These are phyloP conservation scores for Butyriboletus loyo DNA, from an alignment of 768 basidiomycete species.

Conservation along the genomic window DNA sequence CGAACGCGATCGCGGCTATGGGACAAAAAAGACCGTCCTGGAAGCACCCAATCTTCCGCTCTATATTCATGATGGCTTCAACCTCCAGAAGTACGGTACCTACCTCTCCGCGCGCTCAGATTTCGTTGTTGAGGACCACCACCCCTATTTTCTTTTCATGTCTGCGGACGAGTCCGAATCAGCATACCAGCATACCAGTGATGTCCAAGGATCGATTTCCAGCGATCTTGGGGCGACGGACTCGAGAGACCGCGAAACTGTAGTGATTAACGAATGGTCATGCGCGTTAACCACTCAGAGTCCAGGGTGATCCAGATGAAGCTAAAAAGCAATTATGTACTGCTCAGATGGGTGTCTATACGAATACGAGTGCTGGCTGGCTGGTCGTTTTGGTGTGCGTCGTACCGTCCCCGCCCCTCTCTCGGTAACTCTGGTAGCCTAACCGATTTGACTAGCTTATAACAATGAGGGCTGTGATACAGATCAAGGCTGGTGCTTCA, in stretches of 20 bases:
- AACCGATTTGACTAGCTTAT: constrained; percentile 42
- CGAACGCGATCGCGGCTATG: constrained; percentile 22
- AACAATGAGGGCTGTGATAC: constrained; percentile 56
- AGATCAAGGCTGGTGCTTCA: constrained; percentile 72
- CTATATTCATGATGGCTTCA: constrained; percentile 69
- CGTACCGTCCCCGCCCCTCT: too few species aligned
- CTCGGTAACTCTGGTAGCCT: background rate
- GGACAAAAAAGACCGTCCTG: constrained; percentile 10
- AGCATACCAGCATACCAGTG: constrained; percentile 42
- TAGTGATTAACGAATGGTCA: constrained; percentile 53
- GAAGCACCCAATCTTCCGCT: constrained; percentile 47
- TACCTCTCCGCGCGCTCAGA: constrained; percentile 50
- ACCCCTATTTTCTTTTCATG: constrained; percentile 70
- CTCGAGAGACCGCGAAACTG: constrained; percentile 34
- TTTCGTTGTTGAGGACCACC: constrained; percentile 72
- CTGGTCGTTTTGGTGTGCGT: constrained; percentile 70
- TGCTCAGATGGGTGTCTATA: constrained; percentile 57
- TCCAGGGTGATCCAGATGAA: constrained; percentile 41
- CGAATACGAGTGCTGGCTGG: constrained; percentile 55
- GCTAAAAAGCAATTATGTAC: constrained; percentile 53
- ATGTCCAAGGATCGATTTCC: constrained; percentile 28
- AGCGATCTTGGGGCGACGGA: constrained; percentile 22
- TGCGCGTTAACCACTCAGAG: constrained; percentile 50
- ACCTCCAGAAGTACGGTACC: constrained; percentile 35
- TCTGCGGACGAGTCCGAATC: constrained; percentile 45